phyloP scores from a whole-genome alignment of 306 rosid species.

The Malus sieversii region DNA sequence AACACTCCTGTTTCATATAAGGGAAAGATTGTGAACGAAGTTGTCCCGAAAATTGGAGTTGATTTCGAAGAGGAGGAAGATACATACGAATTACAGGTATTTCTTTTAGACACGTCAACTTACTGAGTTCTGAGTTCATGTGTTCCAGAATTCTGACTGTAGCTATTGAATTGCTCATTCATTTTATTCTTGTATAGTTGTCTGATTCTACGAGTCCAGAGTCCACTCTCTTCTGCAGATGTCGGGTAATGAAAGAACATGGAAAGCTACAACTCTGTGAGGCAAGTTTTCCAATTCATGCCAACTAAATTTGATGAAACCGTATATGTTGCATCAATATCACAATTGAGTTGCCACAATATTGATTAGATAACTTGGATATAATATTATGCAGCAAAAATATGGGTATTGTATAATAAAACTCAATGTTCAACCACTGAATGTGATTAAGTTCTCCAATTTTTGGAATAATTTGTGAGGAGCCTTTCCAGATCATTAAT shows the following conservation, averaged over 20 bases:
- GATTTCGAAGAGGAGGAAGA: slow-evolving; percentile 35
- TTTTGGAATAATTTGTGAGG: neutral
- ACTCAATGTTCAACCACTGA: neutral
- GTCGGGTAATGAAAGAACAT: slow-evolving; percentile 21
- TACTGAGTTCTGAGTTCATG: neutral
- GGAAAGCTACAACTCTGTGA: slow-evolving; percentile 31
- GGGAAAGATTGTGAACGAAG: slow-evolving; percentile 22
- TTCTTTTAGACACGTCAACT: neutral
- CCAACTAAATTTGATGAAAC: neutral
- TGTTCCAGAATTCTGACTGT: neutral
- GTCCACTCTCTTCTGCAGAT: slow-evolving; percentile 28
- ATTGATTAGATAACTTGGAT: too few species aligned
- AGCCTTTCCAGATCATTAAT: neutral
- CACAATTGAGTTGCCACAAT: neutral
- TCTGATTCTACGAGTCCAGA: slow-evolving; percentile 21
- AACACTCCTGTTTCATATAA: slow-evolving; percentile 19
- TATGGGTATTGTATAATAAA: neutral
- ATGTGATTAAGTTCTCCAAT: too few species aligned
- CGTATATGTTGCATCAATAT: neutral
- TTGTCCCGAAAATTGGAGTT: slow-evolving; percentile 13
- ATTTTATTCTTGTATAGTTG: slow-evolving; percentile 17
- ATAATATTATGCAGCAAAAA: neutral
- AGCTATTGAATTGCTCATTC: neutral
- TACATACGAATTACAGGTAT: slow-evolving; percentile 33
- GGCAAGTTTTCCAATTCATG: slow-evolving; percentile 20